Base-by-base conservation (phyloP, 495 filamentous ascomycete genomes). In the Apiosordaria backusii region DNA sequence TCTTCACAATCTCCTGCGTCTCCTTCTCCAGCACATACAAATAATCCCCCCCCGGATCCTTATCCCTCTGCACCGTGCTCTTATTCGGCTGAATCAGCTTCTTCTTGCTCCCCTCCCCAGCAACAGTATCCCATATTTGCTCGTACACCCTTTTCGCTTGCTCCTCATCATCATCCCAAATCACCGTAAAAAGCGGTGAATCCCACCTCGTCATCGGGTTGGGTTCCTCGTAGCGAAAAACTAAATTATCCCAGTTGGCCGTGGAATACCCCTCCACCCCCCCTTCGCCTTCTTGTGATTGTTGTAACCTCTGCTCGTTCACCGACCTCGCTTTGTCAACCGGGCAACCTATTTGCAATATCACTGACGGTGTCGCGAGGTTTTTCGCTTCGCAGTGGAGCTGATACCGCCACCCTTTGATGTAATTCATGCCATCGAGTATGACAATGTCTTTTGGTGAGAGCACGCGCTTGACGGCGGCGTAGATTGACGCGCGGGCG, bases 331-430 rank as follows among this genome's bases (percentile, higher is more conserved):
- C 92, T 70, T 83, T 85, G 15, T 90, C 87, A n/a, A 84, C 80
- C 0, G 87, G 83, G 26, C 90, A 91, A 1, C 93, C 95, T 63
- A 97, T 82, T 73, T 97, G 94, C 61, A 97, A 84, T 66, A 97
- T 90, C 70, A 91, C 96, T 75, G 84, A 91, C 6, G 90, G 86
- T 9, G 93, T 97, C 65, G 88, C 79, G 27, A 91, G 78, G 24
- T 94, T 92, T 76, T 97, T 98, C 3, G 93, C 88, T 78, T 97
- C 95, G 76, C 95, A 97, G 81, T 88, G 93, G 1, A 99, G 83
- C 80, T 99, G 95, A 76, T 99, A 99, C 53, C 95, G 84, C 83
- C 90, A 97, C 23, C 95, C 95, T 77, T 99, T 99, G 79, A 99
- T 99, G 78, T 98, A 98, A 74, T 98, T 97, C 74, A 93, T 84